Percentiles rank a stretch among this genome's conserved stretches.
Evolutionary conservation across 768 basidiomycete species (phyloP).

Genomic region (Amanita thiersii): DNA sequence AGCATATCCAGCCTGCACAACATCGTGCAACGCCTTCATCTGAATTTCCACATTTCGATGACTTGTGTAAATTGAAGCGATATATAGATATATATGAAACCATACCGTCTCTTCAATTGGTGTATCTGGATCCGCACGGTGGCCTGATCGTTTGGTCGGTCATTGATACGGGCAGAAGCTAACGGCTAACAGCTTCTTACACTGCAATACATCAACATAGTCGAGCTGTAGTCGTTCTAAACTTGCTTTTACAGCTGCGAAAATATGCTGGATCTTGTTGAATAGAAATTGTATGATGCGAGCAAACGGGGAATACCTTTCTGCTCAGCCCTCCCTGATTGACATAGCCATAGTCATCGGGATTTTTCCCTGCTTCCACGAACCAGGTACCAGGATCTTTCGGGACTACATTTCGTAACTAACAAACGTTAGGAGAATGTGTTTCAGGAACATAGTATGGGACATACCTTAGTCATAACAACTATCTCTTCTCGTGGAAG

Average conservation of each 20-base stretch:
- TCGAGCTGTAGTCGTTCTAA: slow-evolving; percentile 49
- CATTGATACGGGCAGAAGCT: no score
- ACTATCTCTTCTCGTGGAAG: slow-evolving; percentile 73
- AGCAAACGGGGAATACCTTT: slow-evolving; percentile 23
- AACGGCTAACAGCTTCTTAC: slow-evolving; percentile 20
- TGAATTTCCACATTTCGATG: slow-evolving; percentile 8
- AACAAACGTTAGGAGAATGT: background rate
- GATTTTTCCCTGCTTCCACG: slow-evolving; percentile 9
- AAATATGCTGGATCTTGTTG: slow-evolving; percentile 34
- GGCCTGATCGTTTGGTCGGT: slow-evolving; percentile 13
- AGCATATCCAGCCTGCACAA: slow-evolving; percentile 36
- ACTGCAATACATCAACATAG: slow-evolving; percentile 53
- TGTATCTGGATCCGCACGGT: slow-evolving; percentile 31
- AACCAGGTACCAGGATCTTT: slow-evolving; percentile 14
- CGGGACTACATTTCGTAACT: slow-evolving; percentile 19
- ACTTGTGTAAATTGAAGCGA: background rate
- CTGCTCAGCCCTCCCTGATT: slow-evolving; percentile 31
- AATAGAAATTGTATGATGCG: background rate
- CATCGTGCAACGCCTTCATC: slow-evolving; percentile 43
- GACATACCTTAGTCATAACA: slow-evolving; percentile 55
- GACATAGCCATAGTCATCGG: slow-evolving; percentile 39
- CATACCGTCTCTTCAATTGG: slow-evolving; percentile 30
- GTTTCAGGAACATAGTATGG: background rate
- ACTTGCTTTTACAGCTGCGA: slow-evolving; percentile 38
- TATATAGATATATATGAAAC: background rate